Evolutionary conservation across 306 rosid genomes (phyloP).

Genomic region (Citrullus mucosospermus): DNA sequence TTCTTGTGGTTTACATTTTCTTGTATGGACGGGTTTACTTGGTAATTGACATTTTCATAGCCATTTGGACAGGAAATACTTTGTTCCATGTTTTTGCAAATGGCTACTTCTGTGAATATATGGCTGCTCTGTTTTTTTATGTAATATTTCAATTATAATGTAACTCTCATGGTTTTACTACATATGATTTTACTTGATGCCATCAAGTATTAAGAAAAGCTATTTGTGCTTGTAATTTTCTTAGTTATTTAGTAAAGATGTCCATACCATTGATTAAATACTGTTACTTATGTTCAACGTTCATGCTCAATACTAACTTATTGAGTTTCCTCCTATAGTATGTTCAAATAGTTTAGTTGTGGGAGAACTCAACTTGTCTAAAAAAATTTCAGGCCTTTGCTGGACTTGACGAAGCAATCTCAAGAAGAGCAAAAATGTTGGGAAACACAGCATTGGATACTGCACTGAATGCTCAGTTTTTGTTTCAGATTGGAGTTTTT

Average conservation of each 20-base stretch:
- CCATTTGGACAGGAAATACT: background rate
- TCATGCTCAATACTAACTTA: background rate
- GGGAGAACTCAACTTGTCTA: background rate
- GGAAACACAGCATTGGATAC: constrained; percentile 85
- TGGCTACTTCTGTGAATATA: background rate
- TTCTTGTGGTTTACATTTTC: constrained; percentile 78
- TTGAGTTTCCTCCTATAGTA: background rate
- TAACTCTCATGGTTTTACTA: background rate
- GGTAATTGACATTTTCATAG: constrained; percentile 32
- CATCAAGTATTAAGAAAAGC: background rate
- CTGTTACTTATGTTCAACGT: background rate
- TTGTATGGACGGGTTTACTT: constrained; percentile 84
- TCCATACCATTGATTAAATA: background rate
- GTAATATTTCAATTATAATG: background rate
- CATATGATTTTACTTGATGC: background rate
- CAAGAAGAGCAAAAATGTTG: constrained; percentile 28
- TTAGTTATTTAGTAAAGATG: background rate
- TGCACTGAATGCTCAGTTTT: constrained; percentile 87
- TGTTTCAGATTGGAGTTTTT: constrained; percentile 93
- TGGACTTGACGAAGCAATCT: constrained; percentile 63
- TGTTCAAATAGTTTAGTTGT: background rate
- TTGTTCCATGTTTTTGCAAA: background rate
- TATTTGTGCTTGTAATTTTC: background rate
- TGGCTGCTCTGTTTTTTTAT: background rate
- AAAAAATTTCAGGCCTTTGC: constrained; percentile 64